phyloP scores from a whole-genome alignment of 441 rosid species.

The Pelargonium australe region DNA sequence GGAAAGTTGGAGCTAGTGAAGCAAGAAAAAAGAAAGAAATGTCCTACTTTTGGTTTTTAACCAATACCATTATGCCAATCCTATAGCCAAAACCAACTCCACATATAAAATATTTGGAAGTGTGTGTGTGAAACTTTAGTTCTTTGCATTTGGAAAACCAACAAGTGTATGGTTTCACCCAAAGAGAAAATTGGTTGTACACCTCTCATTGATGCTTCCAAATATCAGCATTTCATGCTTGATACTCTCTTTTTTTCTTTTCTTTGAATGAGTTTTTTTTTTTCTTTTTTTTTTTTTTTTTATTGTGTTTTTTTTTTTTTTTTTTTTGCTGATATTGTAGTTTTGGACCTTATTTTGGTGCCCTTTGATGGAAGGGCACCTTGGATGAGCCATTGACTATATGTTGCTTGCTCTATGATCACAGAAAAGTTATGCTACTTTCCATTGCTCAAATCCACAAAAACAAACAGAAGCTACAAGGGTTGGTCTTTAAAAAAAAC shows the following conservation, averaged over 20 bases:
- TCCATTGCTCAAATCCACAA: not conserved
- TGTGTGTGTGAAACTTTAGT: slow-evolving; percentile 9
- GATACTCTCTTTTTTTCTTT: not conserved
- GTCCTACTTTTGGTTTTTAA: slow-evolving; percentile 11
- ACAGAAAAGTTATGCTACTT: not conserved
- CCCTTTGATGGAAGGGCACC: slow-evolving; percentile 8
- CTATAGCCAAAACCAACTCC: slow-evolving; percentile 1
- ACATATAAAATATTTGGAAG: slow-evolving; percentile 6
- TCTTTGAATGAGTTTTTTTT: not conserved
- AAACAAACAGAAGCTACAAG: not conserved
- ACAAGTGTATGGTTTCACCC: slow-evolving; percentile 13
- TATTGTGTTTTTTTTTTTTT: not conserved
- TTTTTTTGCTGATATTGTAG: not conserved
- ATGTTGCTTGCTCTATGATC: not conserved
- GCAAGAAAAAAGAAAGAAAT: slow-evolving; percentile 4
- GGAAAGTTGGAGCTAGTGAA: slow-evolving; percentile 12
- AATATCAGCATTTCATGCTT: not conserved
- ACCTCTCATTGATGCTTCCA: slow-evolving; percentile 8
- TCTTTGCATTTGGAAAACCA: slow-evolving; percentile 11
- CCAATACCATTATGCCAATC: slow-evolving; percentile 12
- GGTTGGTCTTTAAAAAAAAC: not conserved
- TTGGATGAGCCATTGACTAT: too few relatives aligned
- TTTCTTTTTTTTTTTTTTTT: not conserved
- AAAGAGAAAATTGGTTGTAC: slow-evolving; percentile 1
- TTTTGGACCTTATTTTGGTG: not conserved